phyloP scores from a whole-genome alignment of 345 rosid species.

The Trapa incisa region DNA sequence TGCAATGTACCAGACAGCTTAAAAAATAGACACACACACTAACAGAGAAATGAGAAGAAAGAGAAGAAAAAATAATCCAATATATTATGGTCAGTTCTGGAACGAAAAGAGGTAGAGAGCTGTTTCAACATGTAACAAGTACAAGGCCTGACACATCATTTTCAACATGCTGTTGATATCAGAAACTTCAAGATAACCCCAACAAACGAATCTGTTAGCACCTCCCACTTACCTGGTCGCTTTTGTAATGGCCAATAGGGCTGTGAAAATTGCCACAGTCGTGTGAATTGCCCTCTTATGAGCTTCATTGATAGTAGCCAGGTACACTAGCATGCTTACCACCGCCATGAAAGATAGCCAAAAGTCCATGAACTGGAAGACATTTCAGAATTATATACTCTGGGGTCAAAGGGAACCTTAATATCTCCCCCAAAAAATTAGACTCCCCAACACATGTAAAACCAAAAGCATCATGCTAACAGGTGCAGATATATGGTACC shows the following conservation, averaged over 20 bases:
- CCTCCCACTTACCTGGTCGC: conserved; percentile 65
- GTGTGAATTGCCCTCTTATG: conserved; percentile 71
- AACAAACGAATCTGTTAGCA: conserved; percentile 10
- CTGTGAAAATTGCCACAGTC: conserved; percentile 75
- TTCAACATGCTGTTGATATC: background rate
- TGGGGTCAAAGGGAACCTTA: too few species aligned
- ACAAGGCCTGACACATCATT: conserved; percentile 40
- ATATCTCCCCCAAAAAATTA: too few species aligned
- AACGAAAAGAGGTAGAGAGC: conserved; percentile 1
- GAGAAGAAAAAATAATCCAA: conserved; percentile 42
- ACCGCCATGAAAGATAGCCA: conserved; percentile 99
- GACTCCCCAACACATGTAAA: background rate
- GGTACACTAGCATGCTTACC: conserved; percentile 72
- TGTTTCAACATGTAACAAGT: conserved; percentile 8
- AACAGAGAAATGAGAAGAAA: conserved; percentile 76
- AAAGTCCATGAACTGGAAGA: conserved; percentile 90
- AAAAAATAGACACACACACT: conserved; percentile 7
- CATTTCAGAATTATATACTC: conserved; percentile 3
- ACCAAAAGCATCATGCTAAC: background rate
- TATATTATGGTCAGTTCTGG: conserved; percentile 6
- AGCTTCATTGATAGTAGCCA: conserved; percentile 59
- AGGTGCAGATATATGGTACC: background rate
- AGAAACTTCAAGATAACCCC: background rate
- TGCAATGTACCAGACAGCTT: too few species aligned
- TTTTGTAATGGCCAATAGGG: conserved; percentile 77